Percentiles rank a stretch among this genome's conserved stretches.
Conservation (phyloP, 805 yeast species). For the Yueomyces sp. region DNA sequence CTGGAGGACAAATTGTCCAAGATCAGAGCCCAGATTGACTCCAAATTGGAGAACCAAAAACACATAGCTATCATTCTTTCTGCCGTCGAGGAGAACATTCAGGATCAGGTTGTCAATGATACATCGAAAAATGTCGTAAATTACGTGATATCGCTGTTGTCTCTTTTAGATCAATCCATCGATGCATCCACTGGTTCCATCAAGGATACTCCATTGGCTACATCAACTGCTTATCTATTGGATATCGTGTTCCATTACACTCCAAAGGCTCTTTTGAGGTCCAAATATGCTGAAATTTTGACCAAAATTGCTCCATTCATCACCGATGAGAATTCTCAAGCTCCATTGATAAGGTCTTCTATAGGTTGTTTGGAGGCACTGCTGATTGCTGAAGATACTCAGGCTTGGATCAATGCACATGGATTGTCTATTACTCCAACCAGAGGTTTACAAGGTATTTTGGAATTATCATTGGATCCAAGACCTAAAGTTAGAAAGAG, state of each 20-base stretch:
- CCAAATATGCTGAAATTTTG: slow-evolving; percentile 67
- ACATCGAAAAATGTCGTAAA: slow-evolving; percentile 57
- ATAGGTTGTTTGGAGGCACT: slow-evolving; percentile 76
- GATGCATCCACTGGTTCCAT: slow-evolving; percentile 36
- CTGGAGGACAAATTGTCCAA: slow-evolving; percentile 51
- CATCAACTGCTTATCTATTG: slow-evolving; percentile 66
- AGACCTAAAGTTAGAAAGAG: slow-evolving; percentile 94
- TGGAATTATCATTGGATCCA: slow-evolving; percentile 70
- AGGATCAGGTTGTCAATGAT: slow-evolving; percentile 35
- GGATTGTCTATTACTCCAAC: slow-evolving; percentile 47
- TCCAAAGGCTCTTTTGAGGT: slow-evolving; percentile 52
- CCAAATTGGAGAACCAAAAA: slow-evolving; percentile 80
- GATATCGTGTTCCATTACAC: slow-evolving; percentile 68
- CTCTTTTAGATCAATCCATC: slow-evolving; percentile 64
- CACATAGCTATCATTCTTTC: slow-evolving; percentile 70
- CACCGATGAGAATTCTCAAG: slow-evolving; percentile 53
- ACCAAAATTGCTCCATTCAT: slow-evolving; percentile 72
- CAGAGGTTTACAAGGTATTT: slow-evolving; percentile 65
- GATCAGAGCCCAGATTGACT: slow-evolving; percentile 56
- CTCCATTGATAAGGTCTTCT: slow-evolving; percentile 71
- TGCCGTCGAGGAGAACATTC: slow-evolving; percentile 83
- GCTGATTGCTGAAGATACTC: slow-evolving; percentile 64
- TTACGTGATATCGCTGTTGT: slow-evolving; percentile 71
- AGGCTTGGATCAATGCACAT: slow-evolving; percentile 55
- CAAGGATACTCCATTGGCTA: slow-evolving; percentile 49